These are phyloP conservation scores for Remersonia thermophila DNA, from an alignment of 2,329 filamentous ascomycete species.

Conservation along the genomic window DNA sequence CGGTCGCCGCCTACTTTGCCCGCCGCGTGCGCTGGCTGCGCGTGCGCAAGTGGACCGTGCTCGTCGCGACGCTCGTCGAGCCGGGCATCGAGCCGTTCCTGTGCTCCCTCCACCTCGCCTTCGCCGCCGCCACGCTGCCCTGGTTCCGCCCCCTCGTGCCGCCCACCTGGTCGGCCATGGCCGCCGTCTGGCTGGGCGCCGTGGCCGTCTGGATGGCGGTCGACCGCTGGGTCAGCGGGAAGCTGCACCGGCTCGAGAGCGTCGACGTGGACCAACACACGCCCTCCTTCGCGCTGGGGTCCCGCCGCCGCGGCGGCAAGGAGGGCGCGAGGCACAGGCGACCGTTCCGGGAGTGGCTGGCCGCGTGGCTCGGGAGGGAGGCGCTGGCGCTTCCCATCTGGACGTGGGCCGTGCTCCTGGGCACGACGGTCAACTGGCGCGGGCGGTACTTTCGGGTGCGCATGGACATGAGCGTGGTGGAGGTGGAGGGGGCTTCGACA, in stretches of 20 bases:
- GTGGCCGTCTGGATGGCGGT: slow-evolving; percentile 59
- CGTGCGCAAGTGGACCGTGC: slow-evolving; percentile 88
- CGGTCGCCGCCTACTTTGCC: slow-evolving; percentile 62
- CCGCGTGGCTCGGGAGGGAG: slow-evolving; percentile 79
- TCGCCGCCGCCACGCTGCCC: slow-evolving; percentile 62
- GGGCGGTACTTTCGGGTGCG: slow-evolving; percentile 72
- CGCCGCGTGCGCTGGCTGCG: slow-evolving; percentile 81
- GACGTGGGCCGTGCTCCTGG: slow-evolving; percentile 81
- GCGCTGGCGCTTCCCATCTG: slow-evolving; percentile 76
- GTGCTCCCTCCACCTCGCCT: slow-evolving; percentile 70
- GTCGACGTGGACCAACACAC: slow-evolving; percentile 61
- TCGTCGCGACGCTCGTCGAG: slow-evolving; percentile 79
- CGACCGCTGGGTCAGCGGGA: slow-evolving; percentile 62
- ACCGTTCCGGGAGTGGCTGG: slow-evolving; percentile 59
- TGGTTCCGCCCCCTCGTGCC: slow-evolving; percentile 43
- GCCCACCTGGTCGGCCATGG: slow-evolving; percentile 56
- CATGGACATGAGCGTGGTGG: slow-evolving; percentile 67
- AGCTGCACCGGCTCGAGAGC: slow-evolving; percentile 60
- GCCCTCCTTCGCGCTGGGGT: slow-evolving; percentile 55
- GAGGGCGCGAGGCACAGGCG: no score
- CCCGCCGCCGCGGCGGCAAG: slow-evolving; percentile 24
- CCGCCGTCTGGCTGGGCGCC: slow-evolving; percentile 50
- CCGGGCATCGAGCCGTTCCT: slow-evolving; percentile 82
- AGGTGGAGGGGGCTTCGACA: slow-evolving; percentile 13
- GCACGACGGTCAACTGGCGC: slow-evolving; percentile 76